Base-by-base conservation (phyloP, 441 rosid species). In the Erodium texanum region DNA sequence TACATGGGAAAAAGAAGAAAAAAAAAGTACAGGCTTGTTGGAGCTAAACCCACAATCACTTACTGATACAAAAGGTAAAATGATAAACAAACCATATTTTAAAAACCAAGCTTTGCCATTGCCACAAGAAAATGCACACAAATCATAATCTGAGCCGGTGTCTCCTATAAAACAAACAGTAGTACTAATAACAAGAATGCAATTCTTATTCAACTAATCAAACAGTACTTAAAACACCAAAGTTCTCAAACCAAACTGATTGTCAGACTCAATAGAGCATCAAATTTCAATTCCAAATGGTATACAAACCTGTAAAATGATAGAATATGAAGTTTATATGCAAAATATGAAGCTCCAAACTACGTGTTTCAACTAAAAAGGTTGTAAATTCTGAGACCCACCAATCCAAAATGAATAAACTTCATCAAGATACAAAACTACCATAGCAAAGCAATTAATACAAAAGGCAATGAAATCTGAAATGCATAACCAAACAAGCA, bases 351-450 rank as follows among this genome's bases (percentile, higher is more conserved):
- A 38, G 58, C 23, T 52, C 59, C 19, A 38, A 52, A 52, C 59
- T 52, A 16, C 16, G 2, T 18, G 20, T n/a, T 52, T 52, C 59
- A 52, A 52, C 59, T n/a, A 52, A 52, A 52, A 52, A 38, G 45
- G 12, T 38, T 38, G 45, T 20, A 54, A 54, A 54, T 7, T 54
- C 7, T 54, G 61, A 54, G 61, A 54, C 61, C 61, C 20, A 65
- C 72, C 64, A 61, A n/a, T 32, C 24, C 34, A 38, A 62, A 54
- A 54, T 54, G 23, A 52, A 52, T 19, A 7, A 52, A 52, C 19
- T 34, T 8, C 10, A 38, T 6, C 45, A 38, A 38, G 45, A 38
- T 5, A 38, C 45, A 27, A 38, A 38, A 38, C 11, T 9, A 38
- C 11, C 45, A 38, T 38, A 11, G 8, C 45, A 38, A 38, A 38